Base-by-base conservation (phyloP, 2,329 filamentous ascomycete species). In the Neofusicoccum sp. region DNA sequence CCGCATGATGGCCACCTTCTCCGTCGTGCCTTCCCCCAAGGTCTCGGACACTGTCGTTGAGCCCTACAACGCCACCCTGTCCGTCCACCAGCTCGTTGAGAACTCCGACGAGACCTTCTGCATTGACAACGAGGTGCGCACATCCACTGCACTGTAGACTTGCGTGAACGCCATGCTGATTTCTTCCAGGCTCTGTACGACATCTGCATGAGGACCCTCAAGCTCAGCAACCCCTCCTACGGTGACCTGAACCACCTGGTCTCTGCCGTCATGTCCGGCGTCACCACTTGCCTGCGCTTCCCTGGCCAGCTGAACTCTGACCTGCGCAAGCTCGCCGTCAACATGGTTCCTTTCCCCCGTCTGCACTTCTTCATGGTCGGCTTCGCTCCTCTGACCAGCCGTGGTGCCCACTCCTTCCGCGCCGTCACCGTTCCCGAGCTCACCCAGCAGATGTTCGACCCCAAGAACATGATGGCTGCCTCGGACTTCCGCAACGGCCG, bases 361-460 rank as follows among this genome's bases (percentile, higher is more conserved):
- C 91, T 99, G 66, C 95, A 99, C 83, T 99, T 99, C 89, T 99
- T 99, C 89, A 99, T 99, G 95, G 95, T 99, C 78, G 95, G 95
- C 79, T 99, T 99, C 79, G 93, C 95, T 80, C 95, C 95, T 77
- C 87, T 99, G 75, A 99, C 95, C 79, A 96, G 91, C 82, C 89
- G 89, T 79, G 88, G 88, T 72, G 89, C 93, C 69, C 81, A 96
- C 86, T 91, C 90, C 71, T 99, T 98, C 93, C 95, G 95, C 77
- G 93, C 95, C 69, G 90, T 98, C 79, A 93, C 89, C 75, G 95
- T 99, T 65, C 93, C 95, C 62, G 95, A 99, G 86, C 87, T 99
- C 79, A 98, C 95, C 74, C 95, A 99, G 85, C 95, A 99, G 82
- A 98, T 99, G 92, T 99, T 96, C 85, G 95, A 99, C 85, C 93